Base-by-base conservation (phyloP, 805 yeast species). In the Ogataea haglerorum region DNA sequence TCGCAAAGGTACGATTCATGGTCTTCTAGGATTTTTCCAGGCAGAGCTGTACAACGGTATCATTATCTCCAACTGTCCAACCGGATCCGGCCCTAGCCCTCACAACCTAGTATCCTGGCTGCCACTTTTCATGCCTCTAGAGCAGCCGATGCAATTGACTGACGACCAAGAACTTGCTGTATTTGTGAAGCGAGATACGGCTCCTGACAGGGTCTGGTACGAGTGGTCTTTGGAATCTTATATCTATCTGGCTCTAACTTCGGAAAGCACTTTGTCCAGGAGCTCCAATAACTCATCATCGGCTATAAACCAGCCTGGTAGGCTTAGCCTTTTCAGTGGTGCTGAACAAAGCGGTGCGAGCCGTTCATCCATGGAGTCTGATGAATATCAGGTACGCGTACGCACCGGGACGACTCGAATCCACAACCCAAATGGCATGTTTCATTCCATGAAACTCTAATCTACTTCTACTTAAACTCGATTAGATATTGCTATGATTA, bases 11-110 rank as follows among this genome's bases (percentile, higher is more conserved):
- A 72, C 72, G 14, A 58, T 86, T 3, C 90, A 87, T 57, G 96
- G 91, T 0, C 58, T 89, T 25, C 66, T 78, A 3, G 96, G 96
- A 0, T 80, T 69, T 54, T 90, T 90, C 54, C 71, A 70, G n/a
- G 80, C 93, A 0, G 73, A 63, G 2, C 67, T 89, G n/a, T 85
- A 79, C 57, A 75, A 72, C 1, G 82, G 78, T 34, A 66, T 80
- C 17, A 56, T 56, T 7, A 64, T 85, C 4, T 74, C 83, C 21
- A 80, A 73, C 12, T 60, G 65, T 23, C 79, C 80, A 46, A 51
- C 52, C 0, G 53, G 52, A 2, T 21, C 49, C 10, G 56, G 56
- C 10, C 69, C 83, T 2, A 53, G 65, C 2, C 66, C 67, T 5
- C 46, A 45, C 15, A 70, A 70, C 41, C 52, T 80, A 52, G 61